Conservation (phyloP, 768 basidiomycete species). For the Suillus fuscotomentosus region DNA sequence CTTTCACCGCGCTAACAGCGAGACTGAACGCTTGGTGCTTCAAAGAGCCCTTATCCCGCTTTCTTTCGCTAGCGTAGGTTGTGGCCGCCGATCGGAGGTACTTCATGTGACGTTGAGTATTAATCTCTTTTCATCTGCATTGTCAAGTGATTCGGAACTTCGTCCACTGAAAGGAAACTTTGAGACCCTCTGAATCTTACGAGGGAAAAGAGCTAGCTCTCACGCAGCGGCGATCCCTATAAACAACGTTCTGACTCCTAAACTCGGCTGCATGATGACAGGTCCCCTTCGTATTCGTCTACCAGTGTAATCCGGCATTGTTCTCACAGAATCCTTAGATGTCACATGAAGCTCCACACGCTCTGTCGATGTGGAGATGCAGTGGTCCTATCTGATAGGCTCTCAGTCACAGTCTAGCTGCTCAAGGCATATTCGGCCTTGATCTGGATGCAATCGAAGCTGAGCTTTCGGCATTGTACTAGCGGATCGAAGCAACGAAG, state of each 20-base stretch:
- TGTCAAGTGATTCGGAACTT: neutral
- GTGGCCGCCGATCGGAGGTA: neutral
- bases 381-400: neutral
- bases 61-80: neutral
- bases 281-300: neutral
- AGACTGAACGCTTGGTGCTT: neutral
- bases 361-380: neutral
- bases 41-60: neutral
- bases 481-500: neutral
- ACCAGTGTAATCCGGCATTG: neutral
- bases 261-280: constrained; percentile 2
- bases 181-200: neutral
- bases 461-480: neutral
- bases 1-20: neutral
- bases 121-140: neutral
- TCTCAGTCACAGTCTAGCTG: neutral
- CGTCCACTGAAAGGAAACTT: neutral
- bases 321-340: neutral
- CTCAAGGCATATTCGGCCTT: neutral
- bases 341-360: constrained; percentile 1
- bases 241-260: constrained; percentile 6
- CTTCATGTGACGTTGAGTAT: neutral
- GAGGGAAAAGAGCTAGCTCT: neutral
- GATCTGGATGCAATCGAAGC: neutral
- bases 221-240: constrained; percentile 4